Evolutionary conservation across 208 protist genomes (phyloP).

Genomic region (Trypanosoma theileri): DNA sequence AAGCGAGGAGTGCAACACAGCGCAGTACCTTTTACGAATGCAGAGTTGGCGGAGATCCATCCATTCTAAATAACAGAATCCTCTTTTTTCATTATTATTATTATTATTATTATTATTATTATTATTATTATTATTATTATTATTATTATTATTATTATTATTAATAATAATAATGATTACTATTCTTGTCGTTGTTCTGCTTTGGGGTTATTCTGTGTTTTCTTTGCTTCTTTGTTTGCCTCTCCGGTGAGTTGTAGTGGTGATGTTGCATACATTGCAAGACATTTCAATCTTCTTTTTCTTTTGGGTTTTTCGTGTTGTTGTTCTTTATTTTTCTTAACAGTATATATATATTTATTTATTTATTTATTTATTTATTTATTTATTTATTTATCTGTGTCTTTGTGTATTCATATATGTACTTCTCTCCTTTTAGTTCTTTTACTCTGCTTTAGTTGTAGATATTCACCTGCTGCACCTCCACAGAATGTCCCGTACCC

Average conservation of each 20-base stretch:
- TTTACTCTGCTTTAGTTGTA: too few species aligned
- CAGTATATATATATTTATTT: neutral
- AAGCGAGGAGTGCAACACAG: conserved; percentile 25
- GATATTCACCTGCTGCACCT: too few species aligned
- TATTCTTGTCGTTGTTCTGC: neutral
- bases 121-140: conserved; percentile 9
- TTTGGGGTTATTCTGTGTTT: neutral
- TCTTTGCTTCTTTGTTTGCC: conserved; percentile 1
- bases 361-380: conserved; percentile 1
- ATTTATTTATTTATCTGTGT: conserved; percentile 1
- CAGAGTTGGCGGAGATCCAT: conserved; percentile 42
- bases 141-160: neutral
- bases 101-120: neutral
- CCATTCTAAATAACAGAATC: conserved; percentile 27
- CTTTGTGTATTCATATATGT: too few species aligned
- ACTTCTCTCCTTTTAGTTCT: too few species aligned
- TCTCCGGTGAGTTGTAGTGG: neutral
- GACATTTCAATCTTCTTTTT: too few species aligned
- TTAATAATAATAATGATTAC: neutral
- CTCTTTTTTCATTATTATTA: conserved; percentile 1
- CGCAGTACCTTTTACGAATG: conserved; percentile 38
- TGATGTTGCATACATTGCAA: too few species aligned
- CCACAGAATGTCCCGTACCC: too few species aligned
- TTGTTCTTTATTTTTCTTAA: neutral
- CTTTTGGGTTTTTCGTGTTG: neutral